These are phyloP conservation scores for Ogataea siamensis DNA, from an alignment of 805 yeast genomes.

Conservation along the genomic window DNA sequence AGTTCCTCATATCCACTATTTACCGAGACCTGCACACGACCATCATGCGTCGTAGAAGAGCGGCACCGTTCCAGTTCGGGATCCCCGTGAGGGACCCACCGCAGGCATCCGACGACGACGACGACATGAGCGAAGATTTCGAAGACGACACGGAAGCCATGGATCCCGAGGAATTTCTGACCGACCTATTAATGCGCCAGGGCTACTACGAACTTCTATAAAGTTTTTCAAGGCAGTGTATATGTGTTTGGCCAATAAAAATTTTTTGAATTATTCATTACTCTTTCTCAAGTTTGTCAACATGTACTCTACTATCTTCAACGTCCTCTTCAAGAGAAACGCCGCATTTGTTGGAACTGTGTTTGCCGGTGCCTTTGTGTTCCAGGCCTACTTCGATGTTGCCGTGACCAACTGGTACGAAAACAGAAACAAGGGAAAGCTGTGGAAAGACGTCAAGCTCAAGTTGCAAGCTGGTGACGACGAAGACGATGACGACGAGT, in stretches of 20 bases:
- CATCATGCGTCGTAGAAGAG: slow-evolving; percentile 9
- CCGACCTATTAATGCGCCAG: slow-evolving; percentile 18
- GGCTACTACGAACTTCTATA: slow-evolving; percentile 12
- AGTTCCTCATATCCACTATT: slow-evolving; percentile 27
- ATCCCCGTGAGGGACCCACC: slow-evolving; percentile 16
- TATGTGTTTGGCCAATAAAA: slow-evolving; percentile 17
- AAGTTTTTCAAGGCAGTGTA: slow-evolving; percentile 10
- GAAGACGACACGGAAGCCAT: slow-evolving; percentile 11
- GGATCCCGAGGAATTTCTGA: slow-evolving; percentile 21
- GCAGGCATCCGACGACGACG: slow-evolving; percentile 6
- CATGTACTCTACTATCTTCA: slow-evolving; percentile 50
- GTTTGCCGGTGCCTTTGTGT: slow-evolving; percentile 79
- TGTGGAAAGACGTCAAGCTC: slow-evolving; percentile 77
- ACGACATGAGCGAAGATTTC: slow-evolving; percentile 11
- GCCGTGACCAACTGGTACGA: slow-evolving; percentile 71
- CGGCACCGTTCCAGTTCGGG: slow-evolving; percentile 14
- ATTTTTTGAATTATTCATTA: slow-evolving; percentile 13
- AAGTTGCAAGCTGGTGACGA: slow-evolving; percentile 55
- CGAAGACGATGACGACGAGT: slow-evolving; percentile 58
- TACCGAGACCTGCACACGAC: slow-evolving; percentile 17
- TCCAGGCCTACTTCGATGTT: slow-evolving; percentile 73
- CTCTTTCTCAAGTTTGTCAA: slow-evolving; percentile 10
- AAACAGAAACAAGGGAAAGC: slow-evolving; percentile 77
- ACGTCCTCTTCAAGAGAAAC: slow-evolving; percentile 83
- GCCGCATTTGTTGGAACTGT: slow-evolving; percentile 81